Conservation (phyloP, 495 filamentous ascomycete genomes). For the Oleoguttula mirabilis region DNA sequence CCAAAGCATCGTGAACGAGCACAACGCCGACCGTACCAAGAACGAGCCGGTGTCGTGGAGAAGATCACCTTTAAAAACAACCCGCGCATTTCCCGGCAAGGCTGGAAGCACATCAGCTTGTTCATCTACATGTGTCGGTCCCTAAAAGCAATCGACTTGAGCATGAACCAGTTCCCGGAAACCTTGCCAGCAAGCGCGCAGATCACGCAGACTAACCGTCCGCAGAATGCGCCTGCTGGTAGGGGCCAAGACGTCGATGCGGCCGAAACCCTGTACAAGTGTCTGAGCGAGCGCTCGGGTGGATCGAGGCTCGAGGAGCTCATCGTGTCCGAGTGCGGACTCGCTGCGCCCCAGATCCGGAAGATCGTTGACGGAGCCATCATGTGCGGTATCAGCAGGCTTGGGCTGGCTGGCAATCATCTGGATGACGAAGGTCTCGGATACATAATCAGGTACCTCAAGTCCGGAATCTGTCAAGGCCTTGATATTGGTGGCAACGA, state of each 20-base stretch:
- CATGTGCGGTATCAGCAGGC: slow-evolving; percentile 58
- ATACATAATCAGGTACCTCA: slow-evolving; percentile 63
- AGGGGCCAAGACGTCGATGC: slow-evolving; percentile 32
- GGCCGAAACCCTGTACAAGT: slow-evolving; percentile 53
- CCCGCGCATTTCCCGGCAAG: slow-evolving; percentile 65
- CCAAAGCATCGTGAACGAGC: slow-evolving; percentile 10
- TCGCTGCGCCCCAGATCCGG: slow-evolving; percentile 56
- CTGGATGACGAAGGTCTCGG: slow-evolving; percentile 60
- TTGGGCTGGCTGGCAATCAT: slow-evolving; percentile 72
- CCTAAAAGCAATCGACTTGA: slow-evolving; percentile 74
- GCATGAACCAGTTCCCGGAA: slow-evolving; percentile 69
- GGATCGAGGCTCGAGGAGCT: slow-evolving; percentile 71
- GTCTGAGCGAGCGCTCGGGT: slow-evolving; percentile 61
- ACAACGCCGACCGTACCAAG: slow-evolving; percentile 38
- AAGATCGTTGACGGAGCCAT: slow-evolving; percentile 63
- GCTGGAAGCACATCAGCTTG: slow-evolving; percentile 82
- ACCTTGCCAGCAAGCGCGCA: slow-evolving; percentile 20
- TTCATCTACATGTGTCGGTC: slow-evolving; percentile 85
- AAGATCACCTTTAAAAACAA: slow-evolving; percentile 85
- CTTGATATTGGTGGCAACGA: slow-evolving; percentile 92
- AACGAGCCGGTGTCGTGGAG: slow-evolving; percentile 62
- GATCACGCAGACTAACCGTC: slow-evolving; percentile 12
- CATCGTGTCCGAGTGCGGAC: slow-evolving; percentile 65
- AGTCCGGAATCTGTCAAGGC: slow-evolving; percentile 66
- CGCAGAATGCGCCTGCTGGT: not conserved